These are phyloP conservation scores for Pyrenopolyporus hunteri DNA, from an alignment of 495 filamentous ascomycete species.

Conservation along the genomic window DNA sequence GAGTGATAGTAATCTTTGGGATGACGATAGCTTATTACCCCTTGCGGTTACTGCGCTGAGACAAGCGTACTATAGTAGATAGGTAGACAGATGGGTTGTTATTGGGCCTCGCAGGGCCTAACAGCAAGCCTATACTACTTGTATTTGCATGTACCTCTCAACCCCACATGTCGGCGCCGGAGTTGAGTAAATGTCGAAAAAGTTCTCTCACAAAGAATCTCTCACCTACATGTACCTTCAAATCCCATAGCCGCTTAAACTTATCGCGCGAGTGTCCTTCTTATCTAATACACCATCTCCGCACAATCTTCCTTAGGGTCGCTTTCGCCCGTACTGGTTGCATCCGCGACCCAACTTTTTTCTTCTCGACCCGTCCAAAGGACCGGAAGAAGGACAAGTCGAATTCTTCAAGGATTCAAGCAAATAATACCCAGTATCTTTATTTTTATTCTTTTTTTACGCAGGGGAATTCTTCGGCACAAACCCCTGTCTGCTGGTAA, in stretches of 20 bases:
- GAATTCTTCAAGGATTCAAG: too few species aligned
- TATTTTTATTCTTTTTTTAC: background rate
- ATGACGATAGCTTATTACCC: slow-evolving; percentile 37
- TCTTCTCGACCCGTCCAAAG: too few species aligned
- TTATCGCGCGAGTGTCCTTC: too few species aligned
- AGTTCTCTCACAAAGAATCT: background rate
- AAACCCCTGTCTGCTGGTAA: slow-evolving; percentile 22
- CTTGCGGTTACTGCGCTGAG: slow-evolving; percentile 19
- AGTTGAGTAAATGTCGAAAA: background rate
- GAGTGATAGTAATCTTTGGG: background rate
- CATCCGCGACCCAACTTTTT: slow-evolving; percentile 8
- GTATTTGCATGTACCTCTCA: too few species aligned
- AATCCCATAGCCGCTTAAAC: too few species aligned
- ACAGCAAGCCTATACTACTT: too few species aligned
- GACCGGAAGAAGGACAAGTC: too few species aligned
- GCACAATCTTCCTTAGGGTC: slow-evolving; percentile 6
- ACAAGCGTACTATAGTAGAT: too few species aligned
- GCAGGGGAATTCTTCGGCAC: background rate
- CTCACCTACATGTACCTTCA: too few species aligned
- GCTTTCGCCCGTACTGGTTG: slow-evolving; percentile 16
- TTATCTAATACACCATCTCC: background rate
- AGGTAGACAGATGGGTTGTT: too few species aligned
- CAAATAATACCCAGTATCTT: too few species aligned
- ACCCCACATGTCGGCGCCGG: slow-evolving; percentile 2
- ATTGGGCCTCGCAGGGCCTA: too few species aligned